Conservation (phyloP, 305 asterid genomes). For the Fraxinus floribunda region DNA sequence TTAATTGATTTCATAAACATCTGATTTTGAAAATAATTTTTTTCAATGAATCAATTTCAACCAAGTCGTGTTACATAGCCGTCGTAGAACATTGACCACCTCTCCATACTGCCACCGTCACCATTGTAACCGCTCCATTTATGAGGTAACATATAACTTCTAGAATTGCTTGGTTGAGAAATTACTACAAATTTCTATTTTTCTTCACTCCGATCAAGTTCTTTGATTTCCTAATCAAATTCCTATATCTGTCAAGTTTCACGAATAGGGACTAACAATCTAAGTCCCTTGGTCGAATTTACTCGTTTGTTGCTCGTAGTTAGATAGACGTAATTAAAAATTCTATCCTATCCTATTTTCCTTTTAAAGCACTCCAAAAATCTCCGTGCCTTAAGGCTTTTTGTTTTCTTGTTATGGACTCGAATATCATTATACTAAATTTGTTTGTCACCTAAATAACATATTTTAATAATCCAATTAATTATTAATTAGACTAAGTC, state of each 20-base stretch:
- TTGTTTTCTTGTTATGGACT: constrained; percentile 8
- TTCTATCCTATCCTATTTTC: neutral
- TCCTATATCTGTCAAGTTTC: neutral
- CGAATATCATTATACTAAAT: neutral
- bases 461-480: neutral
- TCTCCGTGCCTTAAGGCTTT: constrained; percentile 36
- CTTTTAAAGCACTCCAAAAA: constrained; percentile 35
- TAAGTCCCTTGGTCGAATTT: neutral
- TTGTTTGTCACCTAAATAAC: constrained; percentile 22
- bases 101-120: too few species aligned
- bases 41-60: too few species aligned
- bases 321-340: neutral
- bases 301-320: neutral
- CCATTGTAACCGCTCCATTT: too few species aligned
- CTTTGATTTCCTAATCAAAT: neutral
- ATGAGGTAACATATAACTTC: too few species aligned
- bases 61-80: too few species aligned
- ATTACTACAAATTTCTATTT: too few species aligned
- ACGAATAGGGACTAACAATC: neutral
- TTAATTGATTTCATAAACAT: too few species aligned
- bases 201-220: neutral
- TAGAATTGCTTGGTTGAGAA: too few species aligned
- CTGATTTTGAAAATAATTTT: too few species aligned
- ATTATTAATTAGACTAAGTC: neutral
- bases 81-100: too few species aligned